Evolutionary conservation across 495 filamentous ascomycete species (phyloP), one percentile per base, ranked within the genome.

Genomic region (Xylaria grammica): DNA sequence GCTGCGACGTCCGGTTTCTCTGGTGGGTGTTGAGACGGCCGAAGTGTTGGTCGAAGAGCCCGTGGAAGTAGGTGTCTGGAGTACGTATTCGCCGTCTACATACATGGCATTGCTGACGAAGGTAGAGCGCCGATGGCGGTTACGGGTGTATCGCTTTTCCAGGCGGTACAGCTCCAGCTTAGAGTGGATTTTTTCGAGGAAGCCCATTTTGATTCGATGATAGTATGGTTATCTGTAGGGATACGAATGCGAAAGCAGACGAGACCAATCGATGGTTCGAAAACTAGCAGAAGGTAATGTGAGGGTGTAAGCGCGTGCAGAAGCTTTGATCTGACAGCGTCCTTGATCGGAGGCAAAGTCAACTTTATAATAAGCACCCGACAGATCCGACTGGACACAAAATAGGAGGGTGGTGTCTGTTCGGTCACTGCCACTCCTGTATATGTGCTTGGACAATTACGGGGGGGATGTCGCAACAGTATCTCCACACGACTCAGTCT

Each of bases 41-140:
- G 73, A 72, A 51, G 75, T 79, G 66, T 72, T 77, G 60, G 72
- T 71, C 5, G 77, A 80, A 11, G 80, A 82, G 57, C 81, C 81
- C 8, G 81, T 84, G n/a, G 74, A 73, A 67, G 75, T 81, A 63
- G 79, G 81, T 0, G 78, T 80, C 57, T 80, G 76, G 80, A 90
- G 93, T 71, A 96, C 84, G 79, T 95, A 97, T 79, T 97, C 94
- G 74, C 92, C 92, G 75, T 96, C 90, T 68, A 97, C 89, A 75
- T 97, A 97, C 72, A 89, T 84, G 22, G 91, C 94, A 69, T 91
- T 92, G 62, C 86, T 89, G 74, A 90, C 87, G 78, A 96, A 96
- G 63, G 89, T 93, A 59, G 86, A 92, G 78, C 93, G 92, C 65
- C 92, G 88, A 59, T 84, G 74, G 68, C 91, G 90, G 74, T 91